phyloP scores from a whole-genome alignment of 1,284 basidiomycete genomes.

The Cutaneotrichosporon cyanovorans region DNA sequence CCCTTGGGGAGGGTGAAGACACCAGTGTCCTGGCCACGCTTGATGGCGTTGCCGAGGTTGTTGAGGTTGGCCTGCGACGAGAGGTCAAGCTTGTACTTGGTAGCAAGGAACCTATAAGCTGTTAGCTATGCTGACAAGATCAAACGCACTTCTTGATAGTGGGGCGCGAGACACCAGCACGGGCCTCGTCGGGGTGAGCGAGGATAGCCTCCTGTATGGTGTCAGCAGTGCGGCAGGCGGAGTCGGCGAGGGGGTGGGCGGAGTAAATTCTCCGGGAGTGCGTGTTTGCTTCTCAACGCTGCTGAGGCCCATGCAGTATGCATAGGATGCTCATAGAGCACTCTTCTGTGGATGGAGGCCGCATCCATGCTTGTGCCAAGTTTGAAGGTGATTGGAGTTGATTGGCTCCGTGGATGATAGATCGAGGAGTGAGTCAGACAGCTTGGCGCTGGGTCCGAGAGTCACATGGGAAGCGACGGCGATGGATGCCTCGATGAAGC shows the following conservation, averaged over 20 bases:
- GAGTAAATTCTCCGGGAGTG: conserved; percentile 23
- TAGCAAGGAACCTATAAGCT: conserved; percentile 58
- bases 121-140: conserved; percentile 14
- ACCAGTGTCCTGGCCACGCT: conserved; percentile 67
- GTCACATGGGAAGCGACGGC: neutral
- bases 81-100: conserved; percentile 70
- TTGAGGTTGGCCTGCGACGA: conserved; percentile 63
- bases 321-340: neutral
- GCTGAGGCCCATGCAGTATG: conserved; percentile 9
- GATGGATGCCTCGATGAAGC: too few species aligned
- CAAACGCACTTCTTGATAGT: conserved; percentile 80
- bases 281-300: conserved; percentile 18
- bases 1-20: conserved; percentile 82
- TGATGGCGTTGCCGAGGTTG: conserved; percentile 74
- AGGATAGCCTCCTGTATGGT: conserved; percentile 62
- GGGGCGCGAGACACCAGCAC: conserved; percentile 77
- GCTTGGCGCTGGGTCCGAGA: neutral
- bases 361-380: neutral
- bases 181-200: conserved; percentile 65
- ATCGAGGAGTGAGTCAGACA: neutral
- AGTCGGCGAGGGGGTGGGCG: neutral
- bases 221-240: conserved; percentile 2
- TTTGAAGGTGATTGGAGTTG: neutral
- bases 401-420: neutral
- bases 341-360: neutral